Evolutionary conservation across 352 stramenopile species (phyloP).

Genomic region (Plasmopara muralis): DNA sequence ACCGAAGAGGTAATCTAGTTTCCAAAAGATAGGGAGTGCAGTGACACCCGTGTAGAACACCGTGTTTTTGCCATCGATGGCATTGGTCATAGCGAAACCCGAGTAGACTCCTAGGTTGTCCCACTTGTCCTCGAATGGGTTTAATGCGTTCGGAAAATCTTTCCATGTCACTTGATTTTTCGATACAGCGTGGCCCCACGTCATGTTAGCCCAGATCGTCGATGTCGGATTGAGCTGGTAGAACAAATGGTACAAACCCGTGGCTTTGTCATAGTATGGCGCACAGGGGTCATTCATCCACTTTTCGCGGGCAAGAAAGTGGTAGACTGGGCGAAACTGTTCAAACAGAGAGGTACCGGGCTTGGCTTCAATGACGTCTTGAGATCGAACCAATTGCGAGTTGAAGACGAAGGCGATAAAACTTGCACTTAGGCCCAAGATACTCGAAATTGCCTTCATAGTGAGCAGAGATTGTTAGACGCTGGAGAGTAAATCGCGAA

Average conservation of each 20-base stretch:
- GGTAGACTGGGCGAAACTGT: constrained; percentile 55
- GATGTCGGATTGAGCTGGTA: constrained; percentile 65
- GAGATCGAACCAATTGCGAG: not conserved
- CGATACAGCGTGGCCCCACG: constrained; percentile 69
- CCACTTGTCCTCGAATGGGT: constrained; percentile 49
- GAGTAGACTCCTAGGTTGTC: constrained; percentile 70
- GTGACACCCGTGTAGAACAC: constrained; percentile 64
- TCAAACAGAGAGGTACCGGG: constrained; percentile 36
- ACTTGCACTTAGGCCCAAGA: no score
- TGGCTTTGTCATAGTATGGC: constrained; percentile 59
- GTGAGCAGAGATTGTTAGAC: no score
- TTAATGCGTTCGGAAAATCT: constrained; percentile 55
- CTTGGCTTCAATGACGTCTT: constrained; percentile 21
- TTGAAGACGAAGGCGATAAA: not conserved
- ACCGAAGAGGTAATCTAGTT: constrained; percentile 46
- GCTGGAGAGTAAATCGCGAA: no score
- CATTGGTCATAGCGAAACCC: constrained; percentile 51
- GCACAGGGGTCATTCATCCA: constrained; percentile 84
- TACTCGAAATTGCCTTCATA: no score
- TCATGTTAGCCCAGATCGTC: constrained; percentile 66
- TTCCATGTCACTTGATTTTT: constrained; percentile 68
- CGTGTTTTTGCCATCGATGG: constrained; percentile 53
- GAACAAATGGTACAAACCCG: constrained; percentile 71
- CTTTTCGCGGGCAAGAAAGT: constrained; percentile 61
- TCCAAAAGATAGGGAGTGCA: constrained; percentile 44